Evolutionary conservation across 805 yeast species (phyloP), one percentile per base, ranked within the genome.

Genomic region (Scheffersomyces coipomensis): DNA sequence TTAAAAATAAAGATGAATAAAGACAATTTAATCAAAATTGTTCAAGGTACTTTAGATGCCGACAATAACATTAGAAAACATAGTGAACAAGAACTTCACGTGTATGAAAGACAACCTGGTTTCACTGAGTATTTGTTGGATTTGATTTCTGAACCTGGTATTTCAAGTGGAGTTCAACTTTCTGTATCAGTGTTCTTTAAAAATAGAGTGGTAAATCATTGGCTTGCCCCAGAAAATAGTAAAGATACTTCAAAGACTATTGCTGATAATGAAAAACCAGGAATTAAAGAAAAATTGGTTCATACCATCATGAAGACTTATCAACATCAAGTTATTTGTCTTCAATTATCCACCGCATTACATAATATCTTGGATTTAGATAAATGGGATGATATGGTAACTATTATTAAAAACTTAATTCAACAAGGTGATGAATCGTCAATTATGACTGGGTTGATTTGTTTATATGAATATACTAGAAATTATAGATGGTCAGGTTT

Each of bases 291-390:
- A 38, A 65, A 64, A 43, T 56, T 70, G 49, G 51, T 70, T 23
- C 59, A 60, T 33, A 60, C 71, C 1, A 58, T 90, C 51, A 51
- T 64, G 31, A 60, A 63, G 33, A 60, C 61, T 22, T 60, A 62
- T 44, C 60, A 58, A 40, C 60, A 55, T 42, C 48, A 48, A 24
- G 62, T 56, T 45, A 42, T 83, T 29, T 66, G 76, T 48, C 75
- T 81, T 22, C 87, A 81, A 55, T 60, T 83, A 35, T 61, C 81
- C 13, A 76, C 78, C 21, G 75, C 85, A 0, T 60, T 84, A 33
- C 73, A 79, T 53, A 69, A 66, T 31, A 78, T 83, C 8, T 56
- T 83, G 43, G 60, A 64, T 39, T 59, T 66, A 25, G 80, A 77
- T 17, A 69, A 68, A 40, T 70, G 75, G 75, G 66, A 62, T 15